Evolutionary conservation across 148 eudicot genomes (phyloP), one percentile per base, ranked within the genome.

Genomic region (Rhododendron kiyosumense): DNA sequence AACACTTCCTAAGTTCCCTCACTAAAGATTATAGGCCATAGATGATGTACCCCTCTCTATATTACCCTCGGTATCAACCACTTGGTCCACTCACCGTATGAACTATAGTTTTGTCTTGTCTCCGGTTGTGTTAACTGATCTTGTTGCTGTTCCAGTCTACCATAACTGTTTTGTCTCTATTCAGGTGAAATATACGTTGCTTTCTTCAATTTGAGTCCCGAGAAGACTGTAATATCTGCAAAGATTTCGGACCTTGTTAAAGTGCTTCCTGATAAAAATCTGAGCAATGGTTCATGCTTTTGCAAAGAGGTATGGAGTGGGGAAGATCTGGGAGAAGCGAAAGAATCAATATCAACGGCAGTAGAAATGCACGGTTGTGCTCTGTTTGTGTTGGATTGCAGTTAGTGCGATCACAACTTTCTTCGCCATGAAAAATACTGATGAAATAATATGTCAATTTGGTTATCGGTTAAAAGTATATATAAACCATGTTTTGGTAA

Each of bases 181-280:
- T 46, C 93, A 97, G 99, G 98, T 84, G 94, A 93, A 89, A 90
- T 94, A 26, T 97, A 91, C 86, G 75, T 95, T 54, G 98, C 98
- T 15, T 89, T 94, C 73, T 97, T 97, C 95, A 97, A 97, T 81
- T 85, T 95, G 88, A 91, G 88, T 83, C 36, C 88, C 5, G 85
- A 30, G 52, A 89, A 87, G 89, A 90, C 92, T 6, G 76, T 48
- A 9, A 90, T 97, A 85, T 92, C 98, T 13, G 86, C 94, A 28
- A 91, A 82, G 61, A 83, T 90, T 59, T 86, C 92, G 0, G 88
- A 94, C 78, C 84, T 95, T 75, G 88, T 89, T 51, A 93, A 86
- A 89, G 93, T 85, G 51, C 85, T 95, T 86, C 94, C 90, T 12
- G 81, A 90, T 77, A 73, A 83, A 83, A 88, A 88, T 49, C 30